phyloP scores from a whole-genome alignment of 371 early-diverging fungal genomes.

The Batkoa obscura region DNA sequence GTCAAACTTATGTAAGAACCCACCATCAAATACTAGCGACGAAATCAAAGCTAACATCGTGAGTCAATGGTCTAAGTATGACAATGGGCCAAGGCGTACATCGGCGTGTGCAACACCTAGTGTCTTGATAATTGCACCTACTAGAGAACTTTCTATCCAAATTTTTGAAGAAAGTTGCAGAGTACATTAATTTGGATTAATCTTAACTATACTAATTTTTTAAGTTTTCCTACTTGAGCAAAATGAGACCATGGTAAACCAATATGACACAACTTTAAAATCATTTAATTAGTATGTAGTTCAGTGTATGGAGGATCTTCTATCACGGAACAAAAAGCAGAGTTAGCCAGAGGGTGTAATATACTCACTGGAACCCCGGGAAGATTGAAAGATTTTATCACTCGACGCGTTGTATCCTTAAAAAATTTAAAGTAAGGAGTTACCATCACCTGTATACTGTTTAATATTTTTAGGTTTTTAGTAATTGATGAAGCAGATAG shows the following conservation, averaged over 20 bases:
- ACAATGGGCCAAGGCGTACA: neutral
- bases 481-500: conserved; percentile 3
- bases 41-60: neutral
- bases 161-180: neutral
- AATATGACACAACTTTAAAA: conserved; percentile 27
- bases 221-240: neutral
- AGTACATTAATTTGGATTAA: neutral
- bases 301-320: neutral
- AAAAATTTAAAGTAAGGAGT: neutral
- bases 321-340: neutral
- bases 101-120: neutral
- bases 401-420: neutral
- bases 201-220: neutral
- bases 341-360: neutral
- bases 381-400: neutral
- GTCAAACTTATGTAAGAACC: neutral
- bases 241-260: conserved; percentile 5
- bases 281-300: neutral
- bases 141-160: neutral
- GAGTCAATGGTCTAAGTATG: neutral
- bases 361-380: conserved; percentile 2
- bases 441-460: neutral
- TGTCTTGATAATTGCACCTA: neutral
- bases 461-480: conserved; percentile 16
- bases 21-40: neutral